phyloP scores from a whole-genome alignment of 352 stramenopile genomes.

The Saprolegnia parasitica region DNA sequence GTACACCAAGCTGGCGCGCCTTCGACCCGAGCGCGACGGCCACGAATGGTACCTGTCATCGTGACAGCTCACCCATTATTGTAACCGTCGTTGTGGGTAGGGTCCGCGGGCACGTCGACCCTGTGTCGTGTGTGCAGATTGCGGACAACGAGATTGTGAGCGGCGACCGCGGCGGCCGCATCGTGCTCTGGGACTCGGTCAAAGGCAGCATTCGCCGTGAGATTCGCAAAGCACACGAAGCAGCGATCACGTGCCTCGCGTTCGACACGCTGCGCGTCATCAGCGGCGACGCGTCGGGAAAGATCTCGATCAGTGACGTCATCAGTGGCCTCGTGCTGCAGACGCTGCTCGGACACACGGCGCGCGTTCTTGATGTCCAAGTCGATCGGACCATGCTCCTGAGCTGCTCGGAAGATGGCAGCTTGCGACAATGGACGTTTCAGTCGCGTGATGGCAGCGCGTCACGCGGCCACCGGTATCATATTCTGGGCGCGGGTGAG shows the following conservation, averaged over 20 bases:
- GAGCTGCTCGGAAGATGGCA: conserved; percentile 58
- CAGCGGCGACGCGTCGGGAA: conserved; percentile 44
- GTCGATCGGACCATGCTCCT: conserved; percentile 64
- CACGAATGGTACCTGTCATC: conserved; percentile 1
- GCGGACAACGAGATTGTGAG: conserved; percentile 70
- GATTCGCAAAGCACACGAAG: conserved; percentile 54
- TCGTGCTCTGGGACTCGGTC: conserved; percentile 74
- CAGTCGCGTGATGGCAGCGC: conserved; percentile 44
- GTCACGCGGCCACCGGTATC: conserved; percentile 55
- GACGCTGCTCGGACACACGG: conserved; percentile 49
- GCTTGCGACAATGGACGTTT: conserved; percentile 64
- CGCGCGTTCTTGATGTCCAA: conserved; percentile 56
- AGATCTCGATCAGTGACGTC: conserved; percentile 71
- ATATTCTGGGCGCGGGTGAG: conserved; percentile 61
- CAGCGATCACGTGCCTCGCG: conserved; percentile 55
- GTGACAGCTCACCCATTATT: neutral
- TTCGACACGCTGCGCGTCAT: conserved; percentile 76
- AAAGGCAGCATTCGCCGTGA: conserved; percentile 50
- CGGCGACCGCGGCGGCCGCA: conserved; percentile 48
- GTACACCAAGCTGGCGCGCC: neutral
- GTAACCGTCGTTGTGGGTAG: neutral
- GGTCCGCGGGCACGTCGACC: conserved; percentile 47
- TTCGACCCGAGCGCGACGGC: conserved; percentile 8
- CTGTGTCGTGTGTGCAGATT: conserved; percentile 49
- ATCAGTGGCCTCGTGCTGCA: conserved; percentile 62